Conservation (phyloP, 208 protist genomes). For the Leishmania amazonensis region DNA sequence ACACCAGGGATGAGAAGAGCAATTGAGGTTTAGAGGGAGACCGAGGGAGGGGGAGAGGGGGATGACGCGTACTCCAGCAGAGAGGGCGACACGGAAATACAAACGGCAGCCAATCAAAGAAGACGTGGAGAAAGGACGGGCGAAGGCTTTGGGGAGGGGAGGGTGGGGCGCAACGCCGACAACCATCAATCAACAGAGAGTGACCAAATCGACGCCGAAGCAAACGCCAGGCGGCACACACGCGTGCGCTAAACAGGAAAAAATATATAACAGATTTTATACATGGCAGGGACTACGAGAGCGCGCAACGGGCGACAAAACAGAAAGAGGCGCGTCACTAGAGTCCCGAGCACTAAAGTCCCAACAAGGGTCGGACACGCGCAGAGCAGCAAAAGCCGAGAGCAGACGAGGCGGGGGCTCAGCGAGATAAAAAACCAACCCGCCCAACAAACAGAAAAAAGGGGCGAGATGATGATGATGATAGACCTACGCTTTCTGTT, state of each 20-base stretch:
- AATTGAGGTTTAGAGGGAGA: background rate
- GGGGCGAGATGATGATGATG: background rate
- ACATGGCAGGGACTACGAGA: too few species aligned
- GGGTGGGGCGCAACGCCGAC: background rate
- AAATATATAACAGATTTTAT: too few species aligned
- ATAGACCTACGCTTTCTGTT: background rate
- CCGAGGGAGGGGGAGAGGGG: too few species aligned
- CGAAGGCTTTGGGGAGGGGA: background rate
- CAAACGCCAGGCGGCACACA: background rate
- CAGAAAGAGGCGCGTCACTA: background rate
- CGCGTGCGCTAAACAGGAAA: too few species aligned
- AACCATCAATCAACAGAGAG: background rate
- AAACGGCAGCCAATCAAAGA: too few species aligned
- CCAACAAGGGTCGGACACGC: background rate
- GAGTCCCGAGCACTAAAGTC: background rate
- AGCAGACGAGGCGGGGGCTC: background rate
- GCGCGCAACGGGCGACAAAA: background rate
- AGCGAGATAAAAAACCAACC: background rate
- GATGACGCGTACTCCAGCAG: too few species aligned
- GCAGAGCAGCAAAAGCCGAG: background rate
- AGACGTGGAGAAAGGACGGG: too few species aligned
- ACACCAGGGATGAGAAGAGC: background rate
- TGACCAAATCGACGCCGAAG: background rate
- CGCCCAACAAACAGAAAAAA: too few species aligned
- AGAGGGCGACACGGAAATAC: too few species aligned